Percentiles rank a stretch among this genome's conserved stretches.
These are phyloP conservation scores for Orobanche coerulescens DNA, from an alignment of 257 asterid species.

Conservation along the genomic window DNA sequence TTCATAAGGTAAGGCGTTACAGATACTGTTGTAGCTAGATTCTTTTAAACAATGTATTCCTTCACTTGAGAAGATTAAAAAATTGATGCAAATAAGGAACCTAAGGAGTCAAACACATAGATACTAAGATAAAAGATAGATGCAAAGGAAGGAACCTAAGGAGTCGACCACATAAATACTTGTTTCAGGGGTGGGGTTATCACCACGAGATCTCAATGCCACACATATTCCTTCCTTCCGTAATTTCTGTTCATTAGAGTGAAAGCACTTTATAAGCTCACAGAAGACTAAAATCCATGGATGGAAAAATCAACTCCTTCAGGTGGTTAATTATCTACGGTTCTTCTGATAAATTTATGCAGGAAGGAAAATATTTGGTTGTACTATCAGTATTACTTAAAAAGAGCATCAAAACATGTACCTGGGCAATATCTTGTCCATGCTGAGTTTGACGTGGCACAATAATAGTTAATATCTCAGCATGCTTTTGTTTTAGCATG, in stretches of 20 bases:
- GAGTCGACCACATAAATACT: constrained; percentile 40
- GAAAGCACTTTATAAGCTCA: constrained; percentile 13
- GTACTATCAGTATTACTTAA: background rate
- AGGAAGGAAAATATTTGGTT: background rate
- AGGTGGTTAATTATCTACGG: background rate
- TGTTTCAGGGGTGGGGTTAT: constrained; percentile 31
- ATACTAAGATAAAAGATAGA: background rate
- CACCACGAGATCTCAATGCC: constrained; percentile 43
- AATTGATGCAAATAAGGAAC: background rate
- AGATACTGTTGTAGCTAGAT: background rate
- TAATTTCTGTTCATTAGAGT: constrained; percentile 33
- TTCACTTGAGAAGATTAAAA: background rate
- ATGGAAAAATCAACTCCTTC: background rate
- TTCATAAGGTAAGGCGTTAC: background rate
- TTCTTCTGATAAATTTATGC: background rate
- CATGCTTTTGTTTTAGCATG: constrained; percentile 50
- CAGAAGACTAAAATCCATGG: background rate
- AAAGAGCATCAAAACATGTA: constrained; percentile 22
- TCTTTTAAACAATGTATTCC: background rate
- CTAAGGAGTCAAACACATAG: background rate
- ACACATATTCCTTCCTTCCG: constrained; percentile 36
- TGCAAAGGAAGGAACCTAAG: constrained; percentile 31
- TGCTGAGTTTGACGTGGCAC: constrained; percentile 74
- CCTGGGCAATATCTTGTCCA: constrained; percentile 63
- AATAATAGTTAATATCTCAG: constrained; percentile 61